phyloP scores from a whole-genome alignment of 441 rosid species.

The Adansonia grandidieri region DNA sequence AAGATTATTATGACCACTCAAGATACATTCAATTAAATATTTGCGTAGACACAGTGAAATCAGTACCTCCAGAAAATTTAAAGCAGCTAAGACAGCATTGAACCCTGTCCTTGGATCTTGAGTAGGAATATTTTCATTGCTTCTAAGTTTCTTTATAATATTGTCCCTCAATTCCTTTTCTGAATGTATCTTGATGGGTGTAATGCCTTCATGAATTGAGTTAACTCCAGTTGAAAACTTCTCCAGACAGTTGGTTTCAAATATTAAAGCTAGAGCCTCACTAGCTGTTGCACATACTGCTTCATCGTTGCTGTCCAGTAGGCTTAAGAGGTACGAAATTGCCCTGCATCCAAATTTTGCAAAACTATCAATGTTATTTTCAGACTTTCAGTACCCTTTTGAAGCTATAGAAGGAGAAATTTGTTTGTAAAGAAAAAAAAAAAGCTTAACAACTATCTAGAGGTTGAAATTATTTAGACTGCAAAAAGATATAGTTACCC shows the following conservation, averaged over 20 bases:
- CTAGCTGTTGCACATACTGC: constrained; percentile 20
- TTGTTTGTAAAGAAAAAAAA: not conserved
- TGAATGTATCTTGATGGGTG: not conserved
- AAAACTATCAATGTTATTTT: not conserved
- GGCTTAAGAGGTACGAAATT: constrained; percentile 17
- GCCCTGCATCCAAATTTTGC: constrained; percentile 4
- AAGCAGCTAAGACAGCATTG: not conserved
- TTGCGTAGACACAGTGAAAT: not conserved
- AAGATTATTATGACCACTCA: not conserved
- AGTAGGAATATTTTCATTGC: not conserved
- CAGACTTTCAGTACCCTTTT: not conserved
- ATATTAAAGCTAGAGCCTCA: constrained; percentile 26
- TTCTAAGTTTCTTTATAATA: constrained; percentile 2
- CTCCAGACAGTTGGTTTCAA: constrained; percentile 23
- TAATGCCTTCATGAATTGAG: not conserved
- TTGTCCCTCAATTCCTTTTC: constrained; percentile 1
- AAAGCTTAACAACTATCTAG: not conserved
- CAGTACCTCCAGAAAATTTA: constrained; percentile 21
- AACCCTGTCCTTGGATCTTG: not conserved
- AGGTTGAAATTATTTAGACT: not conserved
- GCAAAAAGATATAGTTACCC: not conserved
- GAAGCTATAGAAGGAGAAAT: not conserved
- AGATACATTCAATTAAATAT: not conserved
- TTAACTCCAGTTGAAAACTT: not conserved
- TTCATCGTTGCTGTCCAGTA: constrained; percentile 9